A percentile compares a stretch with the other conserved stretches of the same genome.
phyloP scores from a whole-genome alignment of 208 protist species.

The Trypanosoma brucei region DNA sequence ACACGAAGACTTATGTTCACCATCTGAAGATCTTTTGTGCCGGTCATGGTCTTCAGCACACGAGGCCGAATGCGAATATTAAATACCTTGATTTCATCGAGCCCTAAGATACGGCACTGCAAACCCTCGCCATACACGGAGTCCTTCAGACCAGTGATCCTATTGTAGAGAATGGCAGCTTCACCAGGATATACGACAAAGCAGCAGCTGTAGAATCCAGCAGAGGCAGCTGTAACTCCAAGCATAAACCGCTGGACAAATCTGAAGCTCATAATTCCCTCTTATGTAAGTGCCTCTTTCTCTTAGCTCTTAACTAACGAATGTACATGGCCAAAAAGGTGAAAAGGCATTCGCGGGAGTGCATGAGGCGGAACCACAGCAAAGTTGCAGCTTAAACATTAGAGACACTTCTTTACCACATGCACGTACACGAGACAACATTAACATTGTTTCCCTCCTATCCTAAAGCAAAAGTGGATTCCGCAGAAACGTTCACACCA shows the following conservation, averaged over 20 bases:
- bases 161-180: conserved; percentile 90
- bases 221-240: conserved; percentile 52
- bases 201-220: conserved; percentile 85
- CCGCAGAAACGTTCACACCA: too few species aligned
- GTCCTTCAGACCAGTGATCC: conserved; percentile 83
- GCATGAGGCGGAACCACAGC: neutral
- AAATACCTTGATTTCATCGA: conserved; percentile 96
- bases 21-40: conserved; percentile 93
- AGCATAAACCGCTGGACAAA: conserved; percentile 61
- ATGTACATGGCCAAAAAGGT: too few species aligned
- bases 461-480: too few species aligned
- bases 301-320: neutral
- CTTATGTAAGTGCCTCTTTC: neutral
- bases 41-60: conserved; percentile 88
- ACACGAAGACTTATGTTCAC: conserved; percentile 91
- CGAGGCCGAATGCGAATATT: conserved; percentile 92
- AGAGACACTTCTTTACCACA: too few species aligned
- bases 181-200: conserved; percentile 90
- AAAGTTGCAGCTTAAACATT: too few species aligned
- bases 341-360: too few species aligned
- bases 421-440: too few species aligned
- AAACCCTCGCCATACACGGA: conserved; percentile 89
- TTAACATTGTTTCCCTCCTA: too few species aligned
- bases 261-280: conserved; percentile 42
- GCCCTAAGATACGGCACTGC: conserved; percentile 88